phyloP scores from a whole-genome alignment of 2,329 filamentous ascomycete species.

The Pyricularia pennisetigena region DNA sequence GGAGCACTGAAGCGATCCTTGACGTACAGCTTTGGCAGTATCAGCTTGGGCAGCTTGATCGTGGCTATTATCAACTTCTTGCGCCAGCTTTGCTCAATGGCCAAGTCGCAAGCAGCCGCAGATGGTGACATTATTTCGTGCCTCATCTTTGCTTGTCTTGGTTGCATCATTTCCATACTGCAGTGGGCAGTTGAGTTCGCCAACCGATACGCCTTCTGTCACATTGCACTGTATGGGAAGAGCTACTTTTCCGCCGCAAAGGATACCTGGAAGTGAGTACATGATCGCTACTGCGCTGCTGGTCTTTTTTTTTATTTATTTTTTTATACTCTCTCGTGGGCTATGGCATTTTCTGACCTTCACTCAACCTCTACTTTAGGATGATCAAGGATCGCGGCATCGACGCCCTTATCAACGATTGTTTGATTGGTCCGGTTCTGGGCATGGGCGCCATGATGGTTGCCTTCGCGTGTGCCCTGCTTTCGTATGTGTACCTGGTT shows the following conservation, averaged over 20 bases:
- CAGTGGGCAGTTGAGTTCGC: slow-evolving; percentile 83
- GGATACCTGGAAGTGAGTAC: slow-evolving; percentile 62
- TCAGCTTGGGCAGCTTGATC: slow-evolving; percentile 75
- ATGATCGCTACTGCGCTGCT: neutral
- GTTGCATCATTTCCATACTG: slow-evolving; percentile 66
- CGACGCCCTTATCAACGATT: slow-evolving; percentile 83
- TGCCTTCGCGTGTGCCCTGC: slow-evolving; percentile 68
- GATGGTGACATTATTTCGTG: slow-evolving; percentile 58
- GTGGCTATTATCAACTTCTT: slow-evolving; percentile 82
- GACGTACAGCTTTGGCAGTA: slow-evolving; percentile 88
- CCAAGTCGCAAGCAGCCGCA: slow-evolving; percentile 51
- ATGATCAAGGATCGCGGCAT: slow-evolving; percentile 91
- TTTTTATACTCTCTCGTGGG: neutral
- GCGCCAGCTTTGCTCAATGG: slow-evolving; percentile 73
- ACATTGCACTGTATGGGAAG: slow-evolving; percentile 90
- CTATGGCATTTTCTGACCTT: neutral
- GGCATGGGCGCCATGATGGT: slow-evolving; percentile 77
- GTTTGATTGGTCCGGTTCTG: slow-evolving; percentile 64
- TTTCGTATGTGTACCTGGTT: slow-evolving; percentile 79
- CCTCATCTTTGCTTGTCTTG: slow-evolving; percentile 63
- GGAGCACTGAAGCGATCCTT: slow-evolving; percentile 73
- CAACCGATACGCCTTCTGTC: slow-evolving; percentile 86
- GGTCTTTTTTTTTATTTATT: neutral
- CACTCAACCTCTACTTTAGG: slow-evolving; percentile 12
- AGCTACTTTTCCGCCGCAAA: slow-evolving; percentile 79